These are phyloP conservation scores for Colletotrichum sojae DNA, from an alignment of 2,329 filamentous ascomycete genomes.

Conservation along the genomic window DNA sequence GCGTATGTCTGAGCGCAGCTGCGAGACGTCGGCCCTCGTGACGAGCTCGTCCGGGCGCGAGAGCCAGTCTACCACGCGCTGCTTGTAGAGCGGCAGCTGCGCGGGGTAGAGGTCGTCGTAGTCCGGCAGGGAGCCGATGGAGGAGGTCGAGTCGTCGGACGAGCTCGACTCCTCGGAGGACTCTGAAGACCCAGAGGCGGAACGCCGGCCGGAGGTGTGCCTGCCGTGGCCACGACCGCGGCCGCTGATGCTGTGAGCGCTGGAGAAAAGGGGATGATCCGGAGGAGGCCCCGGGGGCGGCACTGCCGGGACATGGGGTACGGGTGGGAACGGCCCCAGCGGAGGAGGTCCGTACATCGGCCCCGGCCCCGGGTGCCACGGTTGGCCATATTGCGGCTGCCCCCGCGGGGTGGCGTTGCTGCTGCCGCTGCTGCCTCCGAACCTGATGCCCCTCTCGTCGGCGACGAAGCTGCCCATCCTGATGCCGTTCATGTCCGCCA, in stretches of 20 bases:
- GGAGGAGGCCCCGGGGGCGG: conserved; percentile 29
- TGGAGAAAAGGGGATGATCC: conserved; percentile 30
- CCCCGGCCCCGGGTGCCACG: conserved; percentile 15
- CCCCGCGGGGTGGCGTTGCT: conserved; percentile 22
- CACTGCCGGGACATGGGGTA: neutral
- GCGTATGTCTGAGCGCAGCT: conserved; percentile 23
- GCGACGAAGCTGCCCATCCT: conserved; percentile 61
- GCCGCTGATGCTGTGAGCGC: conserved; percentile 37
- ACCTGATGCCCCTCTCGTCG: conserved; percentile 56
- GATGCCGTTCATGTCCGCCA: conserved; percentile 61
- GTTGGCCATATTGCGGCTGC: conserved; percentile 31
- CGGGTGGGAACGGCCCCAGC: conserved; percentile 3
- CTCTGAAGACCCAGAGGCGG: conserved; percentile 54
- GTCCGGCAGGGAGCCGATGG: conserved; percentile 68
- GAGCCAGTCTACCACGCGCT: conserved; percentile 64
- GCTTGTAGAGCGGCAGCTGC: conserved; percentile 63
- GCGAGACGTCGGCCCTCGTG: conserved; percentile 59
- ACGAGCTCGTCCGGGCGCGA: conserved; percentile 63
- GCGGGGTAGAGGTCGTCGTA: conserved; percentile 64
- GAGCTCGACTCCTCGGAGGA: conserved; percentile 53
- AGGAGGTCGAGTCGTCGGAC: conserved; percentile 53
- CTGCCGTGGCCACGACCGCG: conserved; percentile 18
- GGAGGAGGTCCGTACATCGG: conserved; percentile 20
- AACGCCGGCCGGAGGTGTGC: conserved; percentile 43
- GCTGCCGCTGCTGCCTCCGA: conserved; percentile 43